A percentile compares a stretch with the other conserved stretches of the same genome.
phyloP scores from a whole-genome alignment of 2,329 filamentous ascomycete species.

The Fusarium euwallaceae region DNA sequence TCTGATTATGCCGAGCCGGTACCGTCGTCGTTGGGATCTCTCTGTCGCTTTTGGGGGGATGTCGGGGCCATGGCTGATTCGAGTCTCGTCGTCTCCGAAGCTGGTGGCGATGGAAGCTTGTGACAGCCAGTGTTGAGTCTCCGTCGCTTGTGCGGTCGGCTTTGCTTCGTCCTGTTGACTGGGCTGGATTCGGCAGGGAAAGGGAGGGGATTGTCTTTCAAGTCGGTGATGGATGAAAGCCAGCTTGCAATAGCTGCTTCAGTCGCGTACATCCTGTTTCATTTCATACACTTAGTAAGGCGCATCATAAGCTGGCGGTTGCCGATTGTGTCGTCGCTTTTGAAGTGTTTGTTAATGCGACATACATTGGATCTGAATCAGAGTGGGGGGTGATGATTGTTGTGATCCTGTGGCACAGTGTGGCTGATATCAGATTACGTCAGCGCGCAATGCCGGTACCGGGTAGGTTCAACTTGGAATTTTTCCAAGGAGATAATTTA shows the following conservation, averaged over 20 bases:
- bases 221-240: slow-evolving; percentile 15
- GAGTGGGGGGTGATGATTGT: not conserved
- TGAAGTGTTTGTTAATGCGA: not conserved
- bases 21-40: slow-evolving; percentile 4
- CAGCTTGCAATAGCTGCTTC: slow-evolving; percentile 2
- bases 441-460: not conserved
- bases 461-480: not conserved
- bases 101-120: slow-evolving; percentile 8
- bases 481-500: not conserved
- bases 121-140: not conserved
- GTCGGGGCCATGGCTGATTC: not conserved
- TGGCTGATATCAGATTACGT: not conserved
- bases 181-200: not conserved
- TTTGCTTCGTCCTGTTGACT: slow-evolving; percentile 1
- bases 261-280: slow-evolving; percentile 1
- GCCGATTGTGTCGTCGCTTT: not conserved
- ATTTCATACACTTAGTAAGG: not conserved
- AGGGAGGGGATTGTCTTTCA: slow-evolving; percentile 10
- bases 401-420: not conserved
- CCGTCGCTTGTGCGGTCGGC: slow-evolving; percentile 3
- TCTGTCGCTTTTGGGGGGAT: slow-evolving; percentile 4
- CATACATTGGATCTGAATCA: not conserved
- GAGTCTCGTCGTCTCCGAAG: not conserved
- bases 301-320: not conserved
- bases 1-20: slow-evolving; percentile 1